Base-by-base conservation (phyloP, 2,329 filamentous ascomycete genomes). In the Venturia carpophila region DNA sequence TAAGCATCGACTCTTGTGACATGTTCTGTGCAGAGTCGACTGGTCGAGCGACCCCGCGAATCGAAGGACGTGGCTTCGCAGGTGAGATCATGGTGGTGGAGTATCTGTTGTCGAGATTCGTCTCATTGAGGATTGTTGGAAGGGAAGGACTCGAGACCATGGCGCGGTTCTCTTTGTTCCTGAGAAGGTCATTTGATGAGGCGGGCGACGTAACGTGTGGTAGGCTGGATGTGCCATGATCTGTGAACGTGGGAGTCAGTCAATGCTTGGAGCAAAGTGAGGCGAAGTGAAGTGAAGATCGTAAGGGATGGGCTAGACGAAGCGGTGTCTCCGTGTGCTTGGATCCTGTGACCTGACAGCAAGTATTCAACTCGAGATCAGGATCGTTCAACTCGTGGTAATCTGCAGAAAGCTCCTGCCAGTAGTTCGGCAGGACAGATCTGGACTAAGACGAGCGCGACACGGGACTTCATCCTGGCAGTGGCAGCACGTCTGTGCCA, bases 111-210 rank as follows among this genome's bases (percentile, higher is more conserved):
- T 34, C 52, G 27, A 58, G 15, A 10, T 37, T 56, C 52, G 27
- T 56, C 24, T 61, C 60, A 39, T 42, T 61, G 37, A 61, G 42
- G 37, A 61, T 42, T 17, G 39, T n/a, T 43, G 39, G 60, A 10
- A 61, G 42, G 21, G 37, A 42, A 45, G 60, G 60, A 45, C 42
- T 61, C 17, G 60, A 61, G 24, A 42, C 43, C 39, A 61, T 42
- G 39, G 60, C 37, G 15, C 42, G 37, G 39, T 61, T 61, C 60
- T 61, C 60, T 61, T 61, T 61, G 60, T 61, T 61, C 19, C 30
- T 34, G 6, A 58, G 52, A 37, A 58, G 52, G 52, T 58, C 52
- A 37, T 58, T 58, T 58, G 52, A 58, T 27, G 52, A 58, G 5
- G 52, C 52, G 27, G 52, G 52, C 37, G 52, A 58, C 15, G 52